These are phyloP conservation scores for Stagonosporopsis tanaceti DNA, from an alignment of 2,329 filamentous ascomycete genomes.

Conservation along the genomic window DNA sequence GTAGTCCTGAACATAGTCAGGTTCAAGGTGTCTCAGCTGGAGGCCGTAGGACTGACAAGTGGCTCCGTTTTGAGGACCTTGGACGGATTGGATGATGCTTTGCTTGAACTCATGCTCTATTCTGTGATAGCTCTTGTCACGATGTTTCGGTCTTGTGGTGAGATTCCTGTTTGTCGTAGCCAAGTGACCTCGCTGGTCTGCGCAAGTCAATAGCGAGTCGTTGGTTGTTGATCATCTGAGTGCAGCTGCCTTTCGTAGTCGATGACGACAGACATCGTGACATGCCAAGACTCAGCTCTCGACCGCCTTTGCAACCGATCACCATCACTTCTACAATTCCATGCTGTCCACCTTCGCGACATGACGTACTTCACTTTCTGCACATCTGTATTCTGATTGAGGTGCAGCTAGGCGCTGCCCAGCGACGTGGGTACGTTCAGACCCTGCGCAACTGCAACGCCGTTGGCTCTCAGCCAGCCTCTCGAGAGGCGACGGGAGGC, in stretches of 20 bases:
- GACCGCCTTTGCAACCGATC: not conserved
- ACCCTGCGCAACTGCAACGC: slow-evolving; percentile 1
- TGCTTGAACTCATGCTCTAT: slow-evolving; percentile 14
- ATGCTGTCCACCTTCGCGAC: not conserved
- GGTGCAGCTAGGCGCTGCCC: not conserved
- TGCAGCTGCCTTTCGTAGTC: slow-evolving; percentile 1
- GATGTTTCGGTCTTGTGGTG: not conserved
- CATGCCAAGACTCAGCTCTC: slow-evolving; percentile 15
- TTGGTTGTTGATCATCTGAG: not conserved
- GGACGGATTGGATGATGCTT: slow-evolving; percentile 31
- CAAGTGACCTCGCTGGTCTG: not conserved
- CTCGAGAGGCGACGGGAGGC: slow-evolving; percentile 6
- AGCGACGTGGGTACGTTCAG: not conserved
- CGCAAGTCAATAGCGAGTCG: not conserved
- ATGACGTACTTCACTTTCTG: not conserved
- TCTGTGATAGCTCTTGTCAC: not conserved
- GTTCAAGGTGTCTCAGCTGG: not conserved
- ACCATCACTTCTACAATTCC: not conserved
- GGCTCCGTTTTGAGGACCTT: slow-evolving; percentile 48
- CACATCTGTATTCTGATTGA: not conserved
- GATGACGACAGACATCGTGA: slow-evolving; percentile 26
- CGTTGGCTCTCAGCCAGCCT: slow-evolving; percentile 13
- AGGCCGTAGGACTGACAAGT: slow-evolving; percentile 30
- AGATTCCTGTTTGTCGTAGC: not conserved
- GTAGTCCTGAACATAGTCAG: slow-evolving; percentile 41